These are phyloP conservation scores for Aureobasidium pullulans DNA, from an alignment of 2,329 filamentous ascomycete genomes.

Conservation along the genomic window DNA sequence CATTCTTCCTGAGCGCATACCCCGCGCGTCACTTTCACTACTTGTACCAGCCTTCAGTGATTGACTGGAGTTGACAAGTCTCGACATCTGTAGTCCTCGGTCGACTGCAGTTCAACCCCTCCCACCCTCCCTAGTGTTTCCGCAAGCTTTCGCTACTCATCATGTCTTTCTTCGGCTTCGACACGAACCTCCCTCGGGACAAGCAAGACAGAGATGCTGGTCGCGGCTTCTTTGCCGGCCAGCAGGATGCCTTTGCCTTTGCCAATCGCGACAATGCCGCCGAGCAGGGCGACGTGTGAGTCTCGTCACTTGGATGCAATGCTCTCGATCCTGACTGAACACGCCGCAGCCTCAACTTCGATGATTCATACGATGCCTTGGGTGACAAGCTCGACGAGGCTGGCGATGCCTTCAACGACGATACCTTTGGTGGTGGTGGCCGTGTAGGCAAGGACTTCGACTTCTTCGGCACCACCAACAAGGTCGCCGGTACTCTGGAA, in stretches of 20 bases:
- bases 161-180: conserved; percentile 90
- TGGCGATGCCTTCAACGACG: conserved; percentile 92
- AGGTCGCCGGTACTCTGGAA: conserved; percentile 76
- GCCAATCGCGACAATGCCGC: conserved; percentile 53
- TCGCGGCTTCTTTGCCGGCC: conserved; percentile 66
- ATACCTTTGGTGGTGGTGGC: conserved; percentile 64
- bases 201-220: conserved; percentile 32
- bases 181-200: conserved; percentile 59
- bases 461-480: conserved; percentile 88
- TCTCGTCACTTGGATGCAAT: conserved; percentile 5
- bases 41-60: background rate
- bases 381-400: conserved; percentile 86
- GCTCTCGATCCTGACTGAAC: conserved; percentile 24
- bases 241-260: conserved; percentile 78
- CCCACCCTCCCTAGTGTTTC: background rate
- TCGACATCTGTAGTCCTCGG: background rate
- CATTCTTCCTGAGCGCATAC: background rate
- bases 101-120: background rate
- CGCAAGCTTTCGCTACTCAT: conserved; percentile 6
- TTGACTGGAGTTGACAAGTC: background rate
- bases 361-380: conserved; percentile 94
- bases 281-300: conserved; percentile 56
- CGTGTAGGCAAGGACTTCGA: conserved; percentile 88
- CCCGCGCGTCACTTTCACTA: background rate
- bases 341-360: conserved; percentile 67